Base-by-base conservation (phyloP, 192 early-diverging fungal genomes). In the Coemansia sp. region DNA sequence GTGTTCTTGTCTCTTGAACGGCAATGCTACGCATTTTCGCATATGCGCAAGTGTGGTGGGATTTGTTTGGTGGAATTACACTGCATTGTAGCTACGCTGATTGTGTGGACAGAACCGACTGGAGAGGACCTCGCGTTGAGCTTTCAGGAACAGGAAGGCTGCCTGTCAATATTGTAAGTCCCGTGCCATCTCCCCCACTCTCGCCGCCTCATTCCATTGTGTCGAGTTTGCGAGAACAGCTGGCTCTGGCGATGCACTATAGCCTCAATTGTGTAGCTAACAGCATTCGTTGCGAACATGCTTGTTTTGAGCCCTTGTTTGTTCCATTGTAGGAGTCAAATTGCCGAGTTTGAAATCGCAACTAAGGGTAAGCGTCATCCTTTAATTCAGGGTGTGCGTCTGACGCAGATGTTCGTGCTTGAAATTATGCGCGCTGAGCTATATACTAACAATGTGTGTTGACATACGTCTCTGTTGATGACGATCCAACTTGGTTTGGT, bases 91-190 rank as follows among this genome's bases (percentile, higher is more conserved):
- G 95, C 92, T 29, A 97, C 97, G 36, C 79, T 96, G 68, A 95
- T 98, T 85, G 91, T 96, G n/a, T 98, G 97, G 95, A 88, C 83
- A 34, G 83, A 84, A 34, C 78, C 83, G 12, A 70, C 83, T 44
- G 89, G 89, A 13, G 73, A 87, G 34, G 95, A 98, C 74, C 80
- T 96, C 36, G 97, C 97, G 11, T 86, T 98, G 31, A 95, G 94
- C 70, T 98, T 98, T 81, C 93, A 97, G 84, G 92, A 94, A 69
- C 87, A 88, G 46, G 91, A 88, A n/a, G 95, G 94, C 52, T 97
- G 96, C 65, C 78, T 87, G 27, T 90, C 93, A 36, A 88, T 95
- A 61, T 89, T 92, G 94, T 92, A 87, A 69, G 80, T 80, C 53
- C 64, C 15, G 33, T 33, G 81, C 18, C 53, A 36, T 20, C 55